Conservation (phyloP, 163 green algal species). For the Scenedesmus sp. region DNA sequence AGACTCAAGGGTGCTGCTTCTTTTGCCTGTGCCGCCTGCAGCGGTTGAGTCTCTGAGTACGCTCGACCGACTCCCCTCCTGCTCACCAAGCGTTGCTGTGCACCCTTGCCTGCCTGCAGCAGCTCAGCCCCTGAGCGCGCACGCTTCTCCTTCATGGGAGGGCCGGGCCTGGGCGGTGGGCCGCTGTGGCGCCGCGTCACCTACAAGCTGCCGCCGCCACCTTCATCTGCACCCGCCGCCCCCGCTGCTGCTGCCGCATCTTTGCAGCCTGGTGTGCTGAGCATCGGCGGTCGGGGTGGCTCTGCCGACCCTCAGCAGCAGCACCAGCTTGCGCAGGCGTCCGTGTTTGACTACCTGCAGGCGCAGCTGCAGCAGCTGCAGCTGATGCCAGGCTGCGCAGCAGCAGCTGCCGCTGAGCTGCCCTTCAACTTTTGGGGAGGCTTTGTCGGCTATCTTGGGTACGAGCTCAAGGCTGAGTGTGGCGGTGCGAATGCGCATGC, state of each 20-base stretch:
- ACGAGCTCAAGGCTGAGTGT: constrained; percentile 93
- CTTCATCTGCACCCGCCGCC: constrained; percentile 9
- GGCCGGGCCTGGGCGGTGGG: constrained; percentile 69
- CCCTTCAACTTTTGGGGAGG: constrained; percentile 98
- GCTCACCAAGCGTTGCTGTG: not conserved
- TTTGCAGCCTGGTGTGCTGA: not conserved
- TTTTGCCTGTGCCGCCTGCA: no score
- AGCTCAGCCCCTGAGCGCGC: constrained; percentile 77
- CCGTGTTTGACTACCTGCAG: constrained; percentile 63
- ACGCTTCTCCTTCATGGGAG: constrained; percentile 97
- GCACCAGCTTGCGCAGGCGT: not conserved
- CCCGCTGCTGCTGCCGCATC: not conserved
- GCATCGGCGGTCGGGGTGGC: not conserved
- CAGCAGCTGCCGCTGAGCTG: constrained; percentile 68
- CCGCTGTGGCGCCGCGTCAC: constrained; percentile 85
- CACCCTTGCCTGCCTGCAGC: constrained; percentile 41
- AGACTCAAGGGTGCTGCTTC: no score
- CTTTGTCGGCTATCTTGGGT: constrained; percentile 96
- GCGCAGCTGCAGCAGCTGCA: constrained; percentile 14
- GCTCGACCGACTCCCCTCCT: no score
- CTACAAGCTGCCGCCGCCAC: constrained; percentile 73
- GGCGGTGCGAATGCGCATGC: constrained; percentile 57
- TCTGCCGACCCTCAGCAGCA: constrained; percentile 1
- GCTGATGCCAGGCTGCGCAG: not conserved
- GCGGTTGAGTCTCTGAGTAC: no score